phyloP scores from a whole-genome alignment of 768 basidiomycete genomes.

The Mrakia frigida region DNA sequence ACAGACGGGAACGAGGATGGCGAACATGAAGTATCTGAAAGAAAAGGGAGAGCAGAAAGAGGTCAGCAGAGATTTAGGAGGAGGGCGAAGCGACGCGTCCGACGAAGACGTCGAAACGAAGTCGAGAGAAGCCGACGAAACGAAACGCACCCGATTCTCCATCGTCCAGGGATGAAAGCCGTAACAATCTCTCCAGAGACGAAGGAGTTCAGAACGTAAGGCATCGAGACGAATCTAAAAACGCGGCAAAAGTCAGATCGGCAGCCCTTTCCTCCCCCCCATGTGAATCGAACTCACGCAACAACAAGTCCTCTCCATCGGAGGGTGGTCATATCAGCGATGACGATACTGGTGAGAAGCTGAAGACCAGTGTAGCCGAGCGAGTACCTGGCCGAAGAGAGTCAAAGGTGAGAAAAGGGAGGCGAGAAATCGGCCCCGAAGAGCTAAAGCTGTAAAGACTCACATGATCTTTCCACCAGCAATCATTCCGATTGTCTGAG shows the following conservation, averaged over 20 bases:
- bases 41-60: neutral
- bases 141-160: neutral
- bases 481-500: slow-evolving; percentile 39
- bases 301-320: slow-evolving; percentile 44
- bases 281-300: neutral
- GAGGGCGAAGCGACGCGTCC: no score
- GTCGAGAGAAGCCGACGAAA: neutral
- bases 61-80: no score
- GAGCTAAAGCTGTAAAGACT: no score
- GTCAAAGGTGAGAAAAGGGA: no score
- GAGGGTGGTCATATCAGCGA: slow-evolving; percentile 48
- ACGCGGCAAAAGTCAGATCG: neutral
- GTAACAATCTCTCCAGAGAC: slow-evolving; percentile 41
- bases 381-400: slow-evolving; percentile 48
- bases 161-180: slow-evolving; percentile 40
- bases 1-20: slow-evolving; percentile 40
- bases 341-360: slow-evolving; percentile 23
- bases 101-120: neutral
- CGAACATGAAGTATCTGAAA: slow-evolving; percentile 39
- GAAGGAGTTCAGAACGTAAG: slow-evolving; percentile 30
- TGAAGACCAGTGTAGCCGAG: slow-evolving; percentile 43
- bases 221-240: slow-evolving; percentile 2
- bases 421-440: no score
- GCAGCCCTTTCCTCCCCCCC: neutral
- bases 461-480: slow-evolving; percentile 38